A percentile compares a stretch with the other conserved stretches of the same genome.
phyloP scores from a whole-genome alignment of 2,329 filamentous ascomycete species.

The Bipolaris victoriae region DNA sequence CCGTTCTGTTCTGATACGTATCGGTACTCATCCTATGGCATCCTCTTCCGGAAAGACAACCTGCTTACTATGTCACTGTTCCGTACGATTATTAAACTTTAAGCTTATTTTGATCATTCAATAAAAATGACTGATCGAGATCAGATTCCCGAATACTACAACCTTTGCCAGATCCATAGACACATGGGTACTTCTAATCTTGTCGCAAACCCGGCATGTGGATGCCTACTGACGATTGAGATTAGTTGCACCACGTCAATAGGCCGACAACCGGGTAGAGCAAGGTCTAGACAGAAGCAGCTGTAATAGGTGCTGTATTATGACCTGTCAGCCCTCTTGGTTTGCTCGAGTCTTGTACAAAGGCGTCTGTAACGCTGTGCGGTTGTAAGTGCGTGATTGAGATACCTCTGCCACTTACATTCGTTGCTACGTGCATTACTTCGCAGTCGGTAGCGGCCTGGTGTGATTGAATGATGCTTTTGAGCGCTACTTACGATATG shows the following conservation, averaged over 20 bases:
- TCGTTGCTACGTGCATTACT: neutral
- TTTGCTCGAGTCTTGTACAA: conserved; percentile 13
- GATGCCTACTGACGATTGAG: conserved; percentile 13
- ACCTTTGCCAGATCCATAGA: conserved; percentile 20
- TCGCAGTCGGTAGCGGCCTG: neutral
- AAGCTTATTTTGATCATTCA: neutral
- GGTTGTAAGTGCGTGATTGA: conserved; percentile 25
- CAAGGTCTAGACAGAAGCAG: neutral
- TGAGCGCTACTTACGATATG: neutral
- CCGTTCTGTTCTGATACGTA: neutral
- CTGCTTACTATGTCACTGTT: neutral
- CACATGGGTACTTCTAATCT: conserved; percentile 22
- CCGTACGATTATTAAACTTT: neutral
- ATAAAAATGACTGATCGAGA: neutral
- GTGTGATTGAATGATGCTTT: conserved; percentile 3
- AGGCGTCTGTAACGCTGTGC: conserved; percentile 15
- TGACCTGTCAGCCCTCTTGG: neutral
- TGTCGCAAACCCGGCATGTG: conserved; percentile 27
- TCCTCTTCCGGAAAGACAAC: neutral
- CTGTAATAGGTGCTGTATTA: conserved; percentile 9
- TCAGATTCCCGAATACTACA: neutral
- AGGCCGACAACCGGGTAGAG: conserved; percentile 11
- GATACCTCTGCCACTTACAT: conserved; percentile 9
- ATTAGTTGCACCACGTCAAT: conserved; percentile 6
- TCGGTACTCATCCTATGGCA: neutral